Conservation (phyloP, 805 yeast species). For the Blastobotrys mokoenaii region DNA sequence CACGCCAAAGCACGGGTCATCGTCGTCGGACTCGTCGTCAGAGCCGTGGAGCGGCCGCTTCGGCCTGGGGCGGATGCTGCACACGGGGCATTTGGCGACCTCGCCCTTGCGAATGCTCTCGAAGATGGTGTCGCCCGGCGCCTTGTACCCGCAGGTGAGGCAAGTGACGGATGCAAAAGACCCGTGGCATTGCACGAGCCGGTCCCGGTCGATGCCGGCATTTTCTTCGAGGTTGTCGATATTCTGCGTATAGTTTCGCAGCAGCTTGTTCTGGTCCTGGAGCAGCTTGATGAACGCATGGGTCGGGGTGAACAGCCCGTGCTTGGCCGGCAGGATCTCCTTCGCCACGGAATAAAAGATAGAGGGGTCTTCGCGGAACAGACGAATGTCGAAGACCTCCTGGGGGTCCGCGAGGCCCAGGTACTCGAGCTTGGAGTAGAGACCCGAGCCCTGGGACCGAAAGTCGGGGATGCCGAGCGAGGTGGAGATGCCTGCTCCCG, state of each 20-base stretch:
- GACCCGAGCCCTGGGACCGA: conserved; percentile 71
- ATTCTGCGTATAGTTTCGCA: conserved; percentile 85
- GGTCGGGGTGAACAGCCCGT: conserved; percentile 50
- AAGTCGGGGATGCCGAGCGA: conserved; percentile 88
- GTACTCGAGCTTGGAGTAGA: conserved; percentile 59
- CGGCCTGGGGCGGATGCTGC: conserved; percentile 36
- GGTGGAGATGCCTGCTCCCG: conserved; percentile 93
- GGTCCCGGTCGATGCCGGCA: conserved; percentile 62
- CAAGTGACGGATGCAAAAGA: conserved; percentile 86
- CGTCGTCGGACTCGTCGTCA: conserved; percentile 27
- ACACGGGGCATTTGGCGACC: conserved; percentile 66
- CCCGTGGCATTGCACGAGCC: conserved; percentile 84
- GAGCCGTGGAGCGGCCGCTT: conserved; percentile 19
- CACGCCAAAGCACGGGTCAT: conserved; percentile 47
- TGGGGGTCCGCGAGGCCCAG: conserved; percentile 81
- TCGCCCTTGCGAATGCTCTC: conserved; percentile 48
- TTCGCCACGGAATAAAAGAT: conserved; percentile 83
- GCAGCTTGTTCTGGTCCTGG: conserved; percentile 65
- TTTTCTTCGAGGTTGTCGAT: conserved; percentile 80
- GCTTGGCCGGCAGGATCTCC: conserved; percentile 69
- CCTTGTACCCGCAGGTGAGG: conserved; percentile 58
- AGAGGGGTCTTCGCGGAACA: conserved; percentile 68
- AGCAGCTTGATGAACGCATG: conserved; percentile 71
- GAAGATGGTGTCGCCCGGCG: conserved; percentile 58
- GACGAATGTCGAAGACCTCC: conserved; percentile 69